Conservation (phyloP, 495 filamentous ascomycete species). For the Schizothecium vesticola region DNA sequence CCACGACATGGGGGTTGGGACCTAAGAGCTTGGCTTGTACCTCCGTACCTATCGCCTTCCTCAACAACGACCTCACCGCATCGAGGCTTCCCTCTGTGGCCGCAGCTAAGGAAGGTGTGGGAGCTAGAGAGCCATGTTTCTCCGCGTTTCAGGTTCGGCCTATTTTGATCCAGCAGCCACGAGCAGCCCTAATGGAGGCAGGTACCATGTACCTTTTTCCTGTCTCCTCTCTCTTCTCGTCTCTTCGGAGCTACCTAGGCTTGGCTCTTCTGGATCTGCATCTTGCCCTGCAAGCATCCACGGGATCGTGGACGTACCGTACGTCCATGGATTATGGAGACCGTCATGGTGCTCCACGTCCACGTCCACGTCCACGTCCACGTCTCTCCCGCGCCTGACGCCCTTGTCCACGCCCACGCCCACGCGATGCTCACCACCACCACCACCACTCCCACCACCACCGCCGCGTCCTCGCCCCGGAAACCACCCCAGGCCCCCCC, state of each 20-base stretch:
- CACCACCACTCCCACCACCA: background rate
- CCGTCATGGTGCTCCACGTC: constrained; percentile 6
- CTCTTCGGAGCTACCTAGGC: background rate
- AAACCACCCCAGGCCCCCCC: constrained; percentile 16
- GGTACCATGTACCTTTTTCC: constrained; percentile 13
- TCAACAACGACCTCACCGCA: constrained; percentile 16
- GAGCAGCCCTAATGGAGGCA: constrained; percentile 20
- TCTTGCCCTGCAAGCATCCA: constrained; percentile 4
- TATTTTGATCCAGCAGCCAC: constrained; percentile 27
- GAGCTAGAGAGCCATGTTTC: constrained; percentile 20
- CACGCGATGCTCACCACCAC: background rate
- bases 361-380: constrained; percentile 13
- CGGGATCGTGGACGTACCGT: constrained; percentile 7
- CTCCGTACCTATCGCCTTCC: constrained; percentile 7
- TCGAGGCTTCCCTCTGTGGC: constrained; percentile 10
- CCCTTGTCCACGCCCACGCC: constrained; percentile 10
- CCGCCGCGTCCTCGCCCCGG: constrained; percentile 15
- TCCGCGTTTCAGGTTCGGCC: constrained; percentile 41
- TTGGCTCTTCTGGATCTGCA: constrained; percentile 2
- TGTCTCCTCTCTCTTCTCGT: background rate
- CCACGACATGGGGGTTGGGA: constrained; percentile 1
- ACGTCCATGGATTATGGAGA: background rate
- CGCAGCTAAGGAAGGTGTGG: constrained; percentile 16
- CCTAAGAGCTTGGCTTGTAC: too few species aligned
- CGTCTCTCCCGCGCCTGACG: constrained; percentile 1